A percentile compares a stretch with the other conserved stretches of the same genome.
phyloP scores from a whole-genome alignment of 179 eudicot genomes.

The Silene vulgaris region DNA sequence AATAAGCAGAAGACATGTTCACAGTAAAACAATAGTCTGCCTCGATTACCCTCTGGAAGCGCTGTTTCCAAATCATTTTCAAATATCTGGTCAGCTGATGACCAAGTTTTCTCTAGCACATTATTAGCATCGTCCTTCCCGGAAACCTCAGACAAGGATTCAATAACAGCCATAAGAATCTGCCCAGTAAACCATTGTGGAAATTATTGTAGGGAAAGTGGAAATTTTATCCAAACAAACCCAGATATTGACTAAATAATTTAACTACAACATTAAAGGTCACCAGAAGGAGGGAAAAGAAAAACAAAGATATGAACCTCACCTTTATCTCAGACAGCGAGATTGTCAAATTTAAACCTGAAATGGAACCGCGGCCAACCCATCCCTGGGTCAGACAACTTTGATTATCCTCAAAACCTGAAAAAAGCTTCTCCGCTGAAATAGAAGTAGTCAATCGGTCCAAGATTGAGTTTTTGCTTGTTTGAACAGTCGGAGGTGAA shows the following conservation, averaged over 20 bases:
- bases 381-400: constrained; percentile 40
- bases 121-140: constrained; percentile 33
- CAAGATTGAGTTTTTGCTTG: constrained; percentile 40
- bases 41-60: constrained; percentile 69
- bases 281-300: constrained; percentile 5
- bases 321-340: constrained; percentile 81
- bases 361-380: constrained; percentile 72
- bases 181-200: constrained; percentile 33
- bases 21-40: constrained; percentile 19
- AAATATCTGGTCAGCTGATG: constrained; percentile 37
- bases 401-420: constrained; percentile 30
- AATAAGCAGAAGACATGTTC: constrained; percentile 6
- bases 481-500: constrained; percentile 26
- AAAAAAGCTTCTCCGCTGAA: constrained; percentile 51
- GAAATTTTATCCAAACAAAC: background rate
- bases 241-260: constrained; percentile 12
- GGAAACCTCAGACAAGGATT: constrained; percentile 52
- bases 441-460: constrained; percentile 48
- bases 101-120: constrained; percentile 34
- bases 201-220: constrained; percentile 9
- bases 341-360: constrained; percentile 69
- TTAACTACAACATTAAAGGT: background rate
- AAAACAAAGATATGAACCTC: constrained; percentile 7
- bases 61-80: constrained; percentile 41
- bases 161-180: constrained; percentile 55